Evolutionary conservation across 1,284 basidiomycete species (phyloP), one percentile per base, ranked within the genome.

Genomic region (Ganoderma lucidum): DNA sequence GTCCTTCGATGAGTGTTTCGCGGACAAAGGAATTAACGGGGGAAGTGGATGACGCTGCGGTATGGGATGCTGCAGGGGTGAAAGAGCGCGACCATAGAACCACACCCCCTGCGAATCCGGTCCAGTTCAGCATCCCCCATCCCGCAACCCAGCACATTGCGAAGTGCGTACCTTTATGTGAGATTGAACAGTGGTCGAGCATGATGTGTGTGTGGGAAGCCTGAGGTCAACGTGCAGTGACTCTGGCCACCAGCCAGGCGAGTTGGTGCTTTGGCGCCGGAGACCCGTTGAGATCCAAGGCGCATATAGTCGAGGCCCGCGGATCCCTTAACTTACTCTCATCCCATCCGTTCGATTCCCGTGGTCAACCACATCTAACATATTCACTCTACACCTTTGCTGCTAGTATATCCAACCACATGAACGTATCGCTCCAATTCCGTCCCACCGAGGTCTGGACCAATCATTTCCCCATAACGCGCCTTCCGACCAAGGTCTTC

Each of bases 81-180:
- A 96, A 98, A 1, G 95, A 96, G 70, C 92, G 90, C 30, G 94
- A 95, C 96, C 96, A 98, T 44, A 98, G 86, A 45, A 98, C 93
- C 67, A 97, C 84, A 42, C 96, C 96, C 73, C 96, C 96, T 96
- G 77, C 68, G 72, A 63, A 62, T 32, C 44, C 62, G 60, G 14
- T 44, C 44, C 45, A 35, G 44, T 59, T 70, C 59, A 66, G 62
- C 53, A 23, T n/a, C 48, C 14, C 37, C 1, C 37, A 44, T 42
- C 12, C 12, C 10, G 12, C 48, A 28, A 35, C 35, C 44, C 19
- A n/a, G 41, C 41, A 56, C 32, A 35, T 19, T n/a, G 44, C 30
- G 37, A 55, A 10, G 70, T 67, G 65, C 71, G 32, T 63, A 92
- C 94, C 94, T 86, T 94, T 94, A 81, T 96, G 94, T 14, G 93